Percentiles rank a stretch among this genome's conserved stretches.
Conservation (phyloP, 495 filamentous ascomycete species). For the Penicilliopsis zonata region DNA sequence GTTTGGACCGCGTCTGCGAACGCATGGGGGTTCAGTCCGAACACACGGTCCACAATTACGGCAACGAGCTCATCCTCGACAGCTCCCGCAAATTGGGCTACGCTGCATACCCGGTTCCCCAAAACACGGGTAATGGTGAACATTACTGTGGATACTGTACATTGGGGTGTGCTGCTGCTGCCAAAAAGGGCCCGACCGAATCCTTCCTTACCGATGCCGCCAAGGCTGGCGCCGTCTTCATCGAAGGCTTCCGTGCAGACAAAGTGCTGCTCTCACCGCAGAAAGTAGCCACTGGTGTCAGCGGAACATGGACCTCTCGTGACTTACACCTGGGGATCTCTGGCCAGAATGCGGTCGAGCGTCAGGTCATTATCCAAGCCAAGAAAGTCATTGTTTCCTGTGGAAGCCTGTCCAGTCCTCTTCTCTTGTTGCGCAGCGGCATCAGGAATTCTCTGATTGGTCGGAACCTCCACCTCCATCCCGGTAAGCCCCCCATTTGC, state of each 20-base stretch:
- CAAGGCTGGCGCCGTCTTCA: constrained; percentile 59
- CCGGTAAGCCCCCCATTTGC: constrained; percentile 25
- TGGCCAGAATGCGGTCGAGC: constrained; percentile 30
- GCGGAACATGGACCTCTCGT: constrained; percentile 62
- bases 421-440: constrained; percentile 65
- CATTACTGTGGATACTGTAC: constrained; percentile 77
- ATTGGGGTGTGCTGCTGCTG: constrained; percentile 56
- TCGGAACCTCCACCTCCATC: constrained; percentile 73
- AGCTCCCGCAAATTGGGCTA: constrained; percentile 69
- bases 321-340: constrained; percentile 46
- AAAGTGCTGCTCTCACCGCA: constrained; percentile 53
- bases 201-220: constrained; percentile 71
- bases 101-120: constrained; percentile 54
- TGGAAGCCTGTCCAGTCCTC: constrained; percentile 62
- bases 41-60: constrained; percentile 54
- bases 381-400: constrained; percentile 71
- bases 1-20: constrained; percentile 58
- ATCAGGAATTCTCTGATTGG: constrained; percentile 70
- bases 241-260: constrained; percentile 64
- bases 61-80: constrained; percentile 58
- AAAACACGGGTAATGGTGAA: constrained; percentile 57
- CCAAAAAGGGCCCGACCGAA: constrained; percentile 68
- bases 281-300: constrained; percentile 48
- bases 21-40: constrained; percentile 69
- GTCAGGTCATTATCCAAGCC: constrained; percentile 59